These are phyloP conservation scores for Xylariaceae sp. DNA, from an alignment of 2,329 filamentous ascomycete species.

Conservation along the genomic window DNA sequence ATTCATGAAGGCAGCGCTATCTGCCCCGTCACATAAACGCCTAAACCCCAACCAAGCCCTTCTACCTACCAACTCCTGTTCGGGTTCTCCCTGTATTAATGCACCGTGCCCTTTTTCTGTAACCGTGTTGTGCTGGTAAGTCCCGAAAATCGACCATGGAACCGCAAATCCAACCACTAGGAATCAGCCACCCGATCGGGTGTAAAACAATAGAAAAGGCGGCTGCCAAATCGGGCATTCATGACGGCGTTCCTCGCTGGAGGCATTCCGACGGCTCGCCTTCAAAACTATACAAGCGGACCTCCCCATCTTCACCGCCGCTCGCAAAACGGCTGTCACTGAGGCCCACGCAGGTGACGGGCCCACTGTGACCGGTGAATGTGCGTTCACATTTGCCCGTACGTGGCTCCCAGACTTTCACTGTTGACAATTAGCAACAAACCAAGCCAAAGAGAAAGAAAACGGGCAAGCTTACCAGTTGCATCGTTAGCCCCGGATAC, in stretches of 20 bases:
- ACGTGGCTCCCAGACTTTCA: conserved; percentile 90
- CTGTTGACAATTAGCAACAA: conserved; percentile 36
- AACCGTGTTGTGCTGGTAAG: conserved; percentile 5
- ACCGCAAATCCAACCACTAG: background rate
- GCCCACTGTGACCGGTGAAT: conserved; percentile 83
- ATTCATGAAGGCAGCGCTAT: conserved; percentile 6
- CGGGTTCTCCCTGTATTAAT: conserved; percentile 12
- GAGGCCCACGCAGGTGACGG: conserved; percentile 87
- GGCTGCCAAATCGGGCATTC: conserved; percentile 18
- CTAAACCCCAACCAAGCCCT: conserved; percentile 2
- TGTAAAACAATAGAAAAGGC: conserved; percentile 4
- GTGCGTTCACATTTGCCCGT: conserved; percentile 90
- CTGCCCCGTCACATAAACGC: conserved; percentile 7
- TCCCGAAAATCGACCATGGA: conserved; percentile 1
- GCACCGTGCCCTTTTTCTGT: conserved; percentile 13
- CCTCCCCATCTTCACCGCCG: conserved; percentile 89
- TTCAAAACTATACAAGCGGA: conserved; percentile 76
- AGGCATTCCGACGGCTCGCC: conserved; percentile 42
- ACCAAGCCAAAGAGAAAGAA: background rate
- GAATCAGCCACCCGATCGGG: background rate
- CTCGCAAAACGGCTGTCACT: conserved; percentile 87
- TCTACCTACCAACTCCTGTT: background rate
- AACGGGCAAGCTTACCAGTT: conserved; percentile 41
- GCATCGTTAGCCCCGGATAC: conserved; percentile 89
- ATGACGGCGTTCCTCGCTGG: conserved; percentile 50